phyloP scores from a whole-genome alignment of 2,329 filamentous ascomycete genomes.

The Penicillium fuscoglaucum region DNA sequence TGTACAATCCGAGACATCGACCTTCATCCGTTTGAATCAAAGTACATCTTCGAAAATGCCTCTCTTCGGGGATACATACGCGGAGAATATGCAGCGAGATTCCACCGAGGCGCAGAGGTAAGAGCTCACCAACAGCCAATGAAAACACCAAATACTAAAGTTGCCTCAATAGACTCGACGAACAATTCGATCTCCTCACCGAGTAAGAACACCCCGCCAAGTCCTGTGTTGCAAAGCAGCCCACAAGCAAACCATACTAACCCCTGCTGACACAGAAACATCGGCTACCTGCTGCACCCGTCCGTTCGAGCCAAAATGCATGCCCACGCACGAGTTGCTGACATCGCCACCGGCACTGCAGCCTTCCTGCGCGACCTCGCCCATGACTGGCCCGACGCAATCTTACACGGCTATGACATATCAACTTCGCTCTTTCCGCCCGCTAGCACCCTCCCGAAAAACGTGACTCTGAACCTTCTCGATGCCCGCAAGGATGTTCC shows the following conservation, averaged over 20 bases:
- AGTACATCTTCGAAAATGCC: background rate
- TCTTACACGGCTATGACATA: slow-evolving; percentile 22
- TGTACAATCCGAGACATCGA: background rate
- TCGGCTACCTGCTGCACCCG: slow-evolving; percentile 15
- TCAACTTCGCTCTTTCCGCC: slow-evolving; percentile 12
- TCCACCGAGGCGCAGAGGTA: slow-evolving; percentile 9
- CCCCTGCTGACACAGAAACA: slow-evolving; percentile 7
- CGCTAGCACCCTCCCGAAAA: slow-evolving; percentile 10
- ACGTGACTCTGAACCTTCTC: slow-evolving; percentile 16
- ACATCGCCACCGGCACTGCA: slow-evolving; percentile 24
- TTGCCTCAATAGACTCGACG: background rate
- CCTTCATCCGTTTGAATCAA: background rate
- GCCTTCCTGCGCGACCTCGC: slow-evolving; percentile 18
- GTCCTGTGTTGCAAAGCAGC: background rate
- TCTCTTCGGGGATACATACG: slow-evolving; percentile 1
- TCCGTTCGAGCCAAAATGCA: slow-evolving; percentile 4
- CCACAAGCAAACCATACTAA: background rate
- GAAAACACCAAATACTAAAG: background rate
- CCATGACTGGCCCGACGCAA: slow-evolving; percentile 8
- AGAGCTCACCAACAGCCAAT: background rate
- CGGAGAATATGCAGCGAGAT: slow-evolving; percentile 11
- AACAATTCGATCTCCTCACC: slow-evolving; percentile 4
- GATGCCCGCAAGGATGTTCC: slow-evolving; percentile 20
- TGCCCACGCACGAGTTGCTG: slow-evolving; percentile 16
- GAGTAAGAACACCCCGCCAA: background rate